Evolutionary conservation across 202 grass and related monocot genomes (phyloP).

Genomic region (Schoenoplectus tabernaemontani): DNA sequence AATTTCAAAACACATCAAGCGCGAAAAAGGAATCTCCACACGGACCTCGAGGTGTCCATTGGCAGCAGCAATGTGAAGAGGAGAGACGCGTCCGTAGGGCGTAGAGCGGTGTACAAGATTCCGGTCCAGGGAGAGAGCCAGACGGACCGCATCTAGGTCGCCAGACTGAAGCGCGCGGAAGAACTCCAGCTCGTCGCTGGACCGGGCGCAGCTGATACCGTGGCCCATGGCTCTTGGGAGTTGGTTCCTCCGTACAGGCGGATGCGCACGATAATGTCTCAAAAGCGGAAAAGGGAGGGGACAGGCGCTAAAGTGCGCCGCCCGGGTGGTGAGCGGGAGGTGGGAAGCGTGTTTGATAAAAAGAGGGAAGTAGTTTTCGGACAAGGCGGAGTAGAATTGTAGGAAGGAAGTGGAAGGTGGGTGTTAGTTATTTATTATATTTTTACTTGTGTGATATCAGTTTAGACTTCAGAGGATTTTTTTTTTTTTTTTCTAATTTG

Average conservation of each 20-base stretch:
- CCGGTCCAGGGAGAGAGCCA: slow-evolving; percentile 36
- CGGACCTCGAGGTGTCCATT: slow-evolving; percentile 70
- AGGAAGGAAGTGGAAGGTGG: slow-evolving; percentile 14
- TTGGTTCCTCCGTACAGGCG: too few species aligned
- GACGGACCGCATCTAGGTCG: slow-evolving; percentile 44
- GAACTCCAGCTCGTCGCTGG: slow-evolving; percentile 67
- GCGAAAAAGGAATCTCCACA: background rate
- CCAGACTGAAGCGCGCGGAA: slow-evolving; percentile 78
- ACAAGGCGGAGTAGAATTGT: background rate
- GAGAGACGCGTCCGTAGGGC: slow-evolving; percentile 75
- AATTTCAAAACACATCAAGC: background rate
- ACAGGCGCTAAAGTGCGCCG: slow-evolving; percentile 41
- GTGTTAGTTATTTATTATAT: too few species aligned
- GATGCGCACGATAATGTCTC: background rate
- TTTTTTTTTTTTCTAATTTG: too few species aligned
- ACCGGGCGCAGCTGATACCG: slow-evolving; percentile 68
- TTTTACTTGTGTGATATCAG: too few species aligned
- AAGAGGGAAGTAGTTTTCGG: too few species aligned
- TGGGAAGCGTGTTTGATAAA: slow-evolving; percentile 23
- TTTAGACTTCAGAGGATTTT: too few species aligned
- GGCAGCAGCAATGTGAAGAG: slow-evolving; percentile 86
- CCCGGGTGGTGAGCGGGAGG: slow-evolving; percentile 32
- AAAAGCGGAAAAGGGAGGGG: background rate
- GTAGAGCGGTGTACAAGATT: slow-evolving; percentile 43
- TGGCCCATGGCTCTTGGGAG: slow-evolving; percentile 52